Evolutionary conservation across 2,329 filamentous ascomycete species (phyloP), one percentile per base, ranked within the genome.

Genomic region (Fusarium sp.): DNA sequence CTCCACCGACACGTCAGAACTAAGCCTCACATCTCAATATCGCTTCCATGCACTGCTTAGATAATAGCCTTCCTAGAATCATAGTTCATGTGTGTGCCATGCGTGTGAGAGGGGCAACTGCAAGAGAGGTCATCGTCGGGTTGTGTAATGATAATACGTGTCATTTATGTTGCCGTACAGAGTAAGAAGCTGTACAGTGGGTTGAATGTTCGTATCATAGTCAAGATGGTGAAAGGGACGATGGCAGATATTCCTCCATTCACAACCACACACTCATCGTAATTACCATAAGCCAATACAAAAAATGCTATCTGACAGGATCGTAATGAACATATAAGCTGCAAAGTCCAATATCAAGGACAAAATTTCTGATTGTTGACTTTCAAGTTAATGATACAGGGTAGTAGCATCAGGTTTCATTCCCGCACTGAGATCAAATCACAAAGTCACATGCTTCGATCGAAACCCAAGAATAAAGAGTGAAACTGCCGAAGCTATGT

Each of bases 1-100:
- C 48, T 67, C 63, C 36, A 46, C 45, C 58, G 59, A 70, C 63
- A 70, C 59, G 54, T 70, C 67, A 68, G 58, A 50, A 56, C 63
- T 39, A 47, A 60, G 54, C 60, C 51, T 63, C 60, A 47, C 45
- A 58, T 64, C 45, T 46, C 52, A 63, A 63, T 64, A 45, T 63
- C 60, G 60, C 60, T 63, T 63, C 60, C 59, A 63, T 63, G 60
- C 60, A 63, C 39, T 64, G 21, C 39, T 46, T 37, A 21, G 45
- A 33, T 23, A 13, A 49, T 42, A 31, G n/a, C 23, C 50, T 39
- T 39, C 17, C 33, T 43, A 5, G 39, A 36, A 41, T 41, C 33
- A 21, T 57, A 40, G 42, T 36, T 63, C 25, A 45, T 56, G 27
- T 40, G 55, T 63, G 58, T 43, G 29, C 21, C 49, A 35, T 63